Base-by-base conservation (phyloP, 2,329 filamentous ascomycete genomes). In the Hymenoscyphus infarciens region DNA sequence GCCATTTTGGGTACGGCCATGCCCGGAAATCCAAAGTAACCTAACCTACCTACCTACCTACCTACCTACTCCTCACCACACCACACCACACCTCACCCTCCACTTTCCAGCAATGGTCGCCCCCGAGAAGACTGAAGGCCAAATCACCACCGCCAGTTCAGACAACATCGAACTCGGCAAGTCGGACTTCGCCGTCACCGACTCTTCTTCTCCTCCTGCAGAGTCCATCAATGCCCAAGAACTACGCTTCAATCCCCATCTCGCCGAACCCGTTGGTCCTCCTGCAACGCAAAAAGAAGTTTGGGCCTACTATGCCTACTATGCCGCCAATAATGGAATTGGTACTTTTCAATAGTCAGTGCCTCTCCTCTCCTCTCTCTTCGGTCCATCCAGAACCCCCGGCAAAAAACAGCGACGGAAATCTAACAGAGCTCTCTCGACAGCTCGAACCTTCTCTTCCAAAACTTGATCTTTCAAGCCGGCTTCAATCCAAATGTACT, bases 401-500 rank as follows among this genome's bases (percentile, higher is more conserved):
- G 3, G 33, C n/a, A n/a, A n/a, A 11, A 35, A 35, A 8, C 33
- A 6, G 4, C 8, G 13, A 35, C 8, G 13, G 33, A 35, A 35
- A 56, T 35, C 53, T 25, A 27, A 33, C 42, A 15, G 16, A 11
- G 13, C 8, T n/a, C 29, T 19, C n/a, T 42, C 16, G 56, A 22
- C 59, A 73, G 71, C 62, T 71, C 70, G 11, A 74, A 68, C 57
- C 67, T 73, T 54, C 66, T 74, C 11, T 74, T 74, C 59, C 72
- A 74, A 57, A 74, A 73, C 57, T 62, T 74, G 59, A 74, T 74
- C 52, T 70, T 69, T 54, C 71, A 73, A 62, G 72, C 68, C n/a
- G 70, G 64, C 10, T 74, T 74, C 62, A 71, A 74, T 42, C 72
- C 72, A 7, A 72, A 72, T 45, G 64, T 72, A 25, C 58, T 71